Percentiles rank a stretch among this genome's conserved stretches.
Evolutionary conservation across 2,329 filamentous ascomycete species (phyloP).

Genomic region (Emydomyces testavorans): DNA sequence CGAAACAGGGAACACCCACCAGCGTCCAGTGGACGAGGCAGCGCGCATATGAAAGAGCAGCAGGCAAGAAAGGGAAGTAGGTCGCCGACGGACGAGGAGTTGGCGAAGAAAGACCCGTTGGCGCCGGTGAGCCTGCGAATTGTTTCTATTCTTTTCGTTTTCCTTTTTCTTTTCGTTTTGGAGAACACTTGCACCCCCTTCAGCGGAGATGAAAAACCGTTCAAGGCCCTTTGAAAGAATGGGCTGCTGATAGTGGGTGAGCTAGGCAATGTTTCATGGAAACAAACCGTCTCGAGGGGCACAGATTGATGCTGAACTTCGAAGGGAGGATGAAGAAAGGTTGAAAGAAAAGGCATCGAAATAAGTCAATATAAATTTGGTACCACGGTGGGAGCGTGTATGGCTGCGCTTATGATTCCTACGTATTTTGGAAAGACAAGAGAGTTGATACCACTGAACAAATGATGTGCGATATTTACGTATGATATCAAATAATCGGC

Average conservation of each 20-base stretch:
- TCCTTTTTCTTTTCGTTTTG: not conserved
- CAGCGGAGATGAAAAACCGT: no score
- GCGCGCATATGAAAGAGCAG: slow-evolving; percentile 15
- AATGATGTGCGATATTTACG: no score
- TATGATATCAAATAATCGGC: no score
- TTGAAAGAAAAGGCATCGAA: slow-evolving; percentile 33
- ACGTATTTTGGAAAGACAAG: no score
- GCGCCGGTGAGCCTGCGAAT: slow-evolving; percentile 50
- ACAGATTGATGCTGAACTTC: slow-evolving; percentile 36
- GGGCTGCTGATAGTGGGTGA: no score
- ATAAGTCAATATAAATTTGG: not conserved
- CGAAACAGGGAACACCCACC: slow-evolving; percentile 62
- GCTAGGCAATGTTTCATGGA: slow-evolving; percentile 36
- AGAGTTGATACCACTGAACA: no score
- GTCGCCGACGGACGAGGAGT: slow-evolving; percentile 23
- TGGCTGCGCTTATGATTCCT: not conserved
- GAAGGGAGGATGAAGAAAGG: slow-evolving; percentile 35
- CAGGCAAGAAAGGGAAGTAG: slow-evolving; percentile 45
- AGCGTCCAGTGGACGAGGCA: slow-evolving; percentile 14
- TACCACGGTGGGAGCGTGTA: not conserved
- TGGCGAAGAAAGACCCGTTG: slow-evolving; percentile 36
- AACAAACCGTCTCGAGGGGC: slow-evolving; percentile 39
- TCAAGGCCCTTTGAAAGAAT: no score
- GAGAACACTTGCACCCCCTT: no score
- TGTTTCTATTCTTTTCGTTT: not conserved